Percentiles rank a stretch among this genome's conserved stretches.
phyloP scores from a whole-genome alignment of 495 filamentous ascomycete genomes.

The Podospora pseudopauciseta region DNA sequence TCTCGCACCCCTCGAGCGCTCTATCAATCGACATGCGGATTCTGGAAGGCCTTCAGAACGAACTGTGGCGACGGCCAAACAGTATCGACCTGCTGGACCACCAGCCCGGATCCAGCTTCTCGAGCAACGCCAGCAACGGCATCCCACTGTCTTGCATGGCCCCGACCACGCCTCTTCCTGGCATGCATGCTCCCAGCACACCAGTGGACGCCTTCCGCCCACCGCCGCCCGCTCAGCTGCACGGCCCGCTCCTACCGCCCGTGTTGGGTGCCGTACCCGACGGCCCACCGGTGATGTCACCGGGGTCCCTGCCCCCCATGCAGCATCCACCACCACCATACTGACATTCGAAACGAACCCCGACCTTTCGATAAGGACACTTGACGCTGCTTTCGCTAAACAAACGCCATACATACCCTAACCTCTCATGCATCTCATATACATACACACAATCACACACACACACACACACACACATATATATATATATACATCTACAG shows the following conservation, averaged over 20 bases:
- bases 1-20: slow-evolving; percentile 62
- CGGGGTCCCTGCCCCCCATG: neutral
- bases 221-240: too few species aligned
- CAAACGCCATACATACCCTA: too few species aligned
- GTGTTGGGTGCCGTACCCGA: neutral
- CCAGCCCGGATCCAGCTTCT: slow-evolving; percentile 42
- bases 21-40: slow-evolving; percentile 65
- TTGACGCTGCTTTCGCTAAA: too few species aligned
- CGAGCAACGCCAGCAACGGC: slow-evolving; percentile 39
- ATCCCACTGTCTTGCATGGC: slow-evolving; percentile 16
- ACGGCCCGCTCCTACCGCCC: neutral
- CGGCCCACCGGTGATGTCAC: neutral
- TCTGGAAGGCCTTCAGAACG: slow-evolving; percentile 56
- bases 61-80: slow-evolving; percentile 36
- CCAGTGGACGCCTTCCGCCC: neutral
- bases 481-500: too few species aligned
- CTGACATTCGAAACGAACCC: neutral
- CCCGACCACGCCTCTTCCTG: slow-evolving; percentile 4
- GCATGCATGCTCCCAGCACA: neutral
- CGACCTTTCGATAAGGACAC: too few species aligned
- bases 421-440: too few species aligned
- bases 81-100: slow-evolving; percentile 20
- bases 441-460: too few species aligned
- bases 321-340: neutral
- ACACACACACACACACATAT: too few species aligned